Base-by-base conservation (phyloP, 495 filamentous ascomycete species). In the Xanthoparmelia taractica region DNA sequence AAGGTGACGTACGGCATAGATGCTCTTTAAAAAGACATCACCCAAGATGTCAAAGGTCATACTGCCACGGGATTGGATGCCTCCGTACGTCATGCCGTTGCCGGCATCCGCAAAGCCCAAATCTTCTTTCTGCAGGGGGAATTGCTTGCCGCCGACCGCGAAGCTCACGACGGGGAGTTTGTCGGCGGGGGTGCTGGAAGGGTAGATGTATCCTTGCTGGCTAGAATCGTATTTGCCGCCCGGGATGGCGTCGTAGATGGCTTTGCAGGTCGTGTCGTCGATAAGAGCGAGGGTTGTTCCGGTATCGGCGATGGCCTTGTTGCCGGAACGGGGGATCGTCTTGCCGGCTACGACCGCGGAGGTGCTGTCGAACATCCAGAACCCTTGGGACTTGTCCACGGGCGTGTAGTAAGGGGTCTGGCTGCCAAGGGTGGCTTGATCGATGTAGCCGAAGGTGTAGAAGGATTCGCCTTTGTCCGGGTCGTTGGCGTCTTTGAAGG, bases 361-460 rank as follows among this genome's bases (percentile, higher is more conserved):
- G 56, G 80, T 73, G 38, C 84, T 88, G 31, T 78, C 67, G 70
- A 92, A 85, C 73, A 80, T 73, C 89, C 89, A 92, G 74, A 90
- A 89, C 29, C 89, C 88, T 45, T 87, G 71, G 15, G 80, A 83
- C 59, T 82, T 87, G 74, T 91, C 87, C 59, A 92, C 71, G 36
- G 81, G 73, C 2, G 85, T 83, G 75, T 87, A 92, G 60, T 78
- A 70, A 45, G 64, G 66, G 20, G 48, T 54, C 59, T 69, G 1
- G 83, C 79, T 75, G 50, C 76, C 78, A 54, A 89, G 78, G 0
- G 84, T 79, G 8, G 80, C 82, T 64, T 88, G 69, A 68, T 91
- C 89, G 68, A 92, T 86, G 69, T 78, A 91, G 33, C 89, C 89
- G 67, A 92, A 91, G 0, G 88, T 91, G 74, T 89, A 91, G 77